Conservation (phyloP, 805 yeast genomes). For the Diddensiella transvaalensis region DNA sequence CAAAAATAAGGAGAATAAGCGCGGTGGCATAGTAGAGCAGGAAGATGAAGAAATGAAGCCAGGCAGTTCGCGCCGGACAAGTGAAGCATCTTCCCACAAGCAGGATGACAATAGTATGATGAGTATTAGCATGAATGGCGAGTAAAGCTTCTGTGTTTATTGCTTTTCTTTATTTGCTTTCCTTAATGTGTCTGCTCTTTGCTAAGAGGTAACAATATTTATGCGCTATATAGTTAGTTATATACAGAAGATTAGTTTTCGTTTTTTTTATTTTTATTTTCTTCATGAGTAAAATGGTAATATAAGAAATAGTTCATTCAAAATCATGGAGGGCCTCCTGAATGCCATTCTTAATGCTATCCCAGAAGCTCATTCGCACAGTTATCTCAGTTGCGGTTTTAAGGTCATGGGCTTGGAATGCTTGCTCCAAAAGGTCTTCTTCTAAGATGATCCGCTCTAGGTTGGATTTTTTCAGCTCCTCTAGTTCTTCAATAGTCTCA, state of each 20-base stretch:
- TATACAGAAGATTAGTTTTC: too few relatives aligned
- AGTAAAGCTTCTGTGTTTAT: neutral
- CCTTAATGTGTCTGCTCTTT: too few relatives aligned
- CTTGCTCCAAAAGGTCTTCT: constrained; percentile 43
- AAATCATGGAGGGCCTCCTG: constrained; percentile 37
- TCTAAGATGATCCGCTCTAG: constrained; percentile 48
- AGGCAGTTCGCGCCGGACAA: neutral
- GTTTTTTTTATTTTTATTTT: neutral
- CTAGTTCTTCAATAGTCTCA: constrained; percentile 54
- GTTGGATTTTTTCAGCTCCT: constrained; percentile 51
- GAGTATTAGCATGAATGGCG: constrained; percentile 21
- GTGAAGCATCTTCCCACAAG: constrained; percentile 1
- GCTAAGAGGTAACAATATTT: too few relatives aligned
- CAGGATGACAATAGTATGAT: constrained; percentile 34
- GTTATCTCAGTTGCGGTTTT: constrained; percentile 62
- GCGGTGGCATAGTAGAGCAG: constrained; percentile 2
- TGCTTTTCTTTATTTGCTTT: constrained; percentile 1
- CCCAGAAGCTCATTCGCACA: constrained; percentile 78
- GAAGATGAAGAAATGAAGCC: constrained; percentile 9
- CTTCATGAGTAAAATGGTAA: too few relatives aligned
- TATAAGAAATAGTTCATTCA: neutral
- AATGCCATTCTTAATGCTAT: constrained; percentile 66
- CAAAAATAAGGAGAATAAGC: constrained; percentile 5
- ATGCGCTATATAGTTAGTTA: too few relatives aligned
- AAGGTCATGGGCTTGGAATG: constrained; percentile 49